These are phyloP conservation scores for Trapa bicornis DNA, from an alignment of 345 rosid species.

Conservation along the genomic window DNA sequence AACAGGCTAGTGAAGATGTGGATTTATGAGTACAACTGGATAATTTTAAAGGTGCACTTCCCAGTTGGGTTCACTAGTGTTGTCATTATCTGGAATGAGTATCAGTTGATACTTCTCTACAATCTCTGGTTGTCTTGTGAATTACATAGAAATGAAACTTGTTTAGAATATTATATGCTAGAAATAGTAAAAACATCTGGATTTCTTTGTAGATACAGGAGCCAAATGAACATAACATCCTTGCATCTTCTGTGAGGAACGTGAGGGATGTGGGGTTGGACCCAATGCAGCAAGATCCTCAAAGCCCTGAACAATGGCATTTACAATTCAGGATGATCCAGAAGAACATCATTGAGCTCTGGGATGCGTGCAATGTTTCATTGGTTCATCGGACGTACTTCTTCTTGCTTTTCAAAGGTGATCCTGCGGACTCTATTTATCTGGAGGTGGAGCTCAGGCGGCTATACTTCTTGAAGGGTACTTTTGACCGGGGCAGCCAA, in stretches of 20 bases:
- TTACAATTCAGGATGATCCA: constrained; percentile 54
- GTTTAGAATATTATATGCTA: background rate
- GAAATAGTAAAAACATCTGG: background rate
- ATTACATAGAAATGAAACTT: background rate
- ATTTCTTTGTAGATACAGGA: constrained; percentile 35
- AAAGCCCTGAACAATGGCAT: constrained; percentile 34
- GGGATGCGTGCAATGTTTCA: constrained; percentile 69
- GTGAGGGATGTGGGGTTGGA: constrained; percentile 64
- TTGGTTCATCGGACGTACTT: constrained; percentile 86
- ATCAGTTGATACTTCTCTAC: background rate
- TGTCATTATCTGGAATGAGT: background rate
- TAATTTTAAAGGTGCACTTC: background rate
- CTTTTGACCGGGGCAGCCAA: constrained; percentile 32
- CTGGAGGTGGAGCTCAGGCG: constrained; percentile 85
- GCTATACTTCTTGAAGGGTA: constrained; percentile 47
- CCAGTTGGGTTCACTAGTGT: background rate
- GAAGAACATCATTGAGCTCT: constrained; percentile 62
- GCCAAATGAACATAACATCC: constrained; percentile 18
- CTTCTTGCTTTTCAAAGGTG: constrained; percentile 70
- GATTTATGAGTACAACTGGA: background rate
- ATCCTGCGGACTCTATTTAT: constrained; percentile 62
- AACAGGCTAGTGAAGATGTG: background rate
- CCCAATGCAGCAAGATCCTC: constrained; percentile 44
- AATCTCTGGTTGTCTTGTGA: background rate
- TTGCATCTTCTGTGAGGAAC: constrained; percentile 20